Evolutionary conservation across 768 basidiomycete genomes (phyloP).

Genomic region (Pleurotus giganteus): DNA sequence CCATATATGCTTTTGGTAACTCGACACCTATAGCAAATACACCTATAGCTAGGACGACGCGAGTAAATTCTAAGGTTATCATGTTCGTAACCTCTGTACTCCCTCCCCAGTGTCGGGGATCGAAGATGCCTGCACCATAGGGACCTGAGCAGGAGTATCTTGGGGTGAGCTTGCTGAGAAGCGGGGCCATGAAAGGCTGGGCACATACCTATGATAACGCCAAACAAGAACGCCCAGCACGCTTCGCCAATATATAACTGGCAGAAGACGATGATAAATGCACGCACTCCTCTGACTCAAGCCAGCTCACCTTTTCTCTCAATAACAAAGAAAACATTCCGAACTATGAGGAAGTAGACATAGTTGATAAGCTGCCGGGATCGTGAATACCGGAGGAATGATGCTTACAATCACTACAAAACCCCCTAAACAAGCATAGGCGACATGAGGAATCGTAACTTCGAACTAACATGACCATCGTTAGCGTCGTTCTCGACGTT

Average conservation of each 20-base stretch:
- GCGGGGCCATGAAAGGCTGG: background rate
- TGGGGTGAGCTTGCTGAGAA: constrained; percentile 12
- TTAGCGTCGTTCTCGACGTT: background rate
- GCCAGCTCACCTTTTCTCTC: constrained; percentile 76
- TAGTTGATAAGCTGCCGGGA: background rate
- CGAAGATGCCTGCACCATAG: constrained; percentile 76
- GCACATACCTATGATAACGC: constrained; percentile 78
- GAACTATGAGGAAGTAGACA: constrained; percentile 48
- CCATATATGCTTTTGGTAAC: constrained; percentile 93
- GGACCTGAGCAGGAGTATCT: constrained; percentile 50
- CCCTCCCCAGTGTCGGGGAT: constrained; percentile 76
- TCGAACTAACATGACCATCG: constrained; percentile 33
- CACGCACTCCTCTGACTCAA: constrained; percentile 2
- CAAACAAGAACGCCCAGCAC: constrained; percentile 91
- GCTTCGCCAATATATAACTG: constrained; percentile 95
- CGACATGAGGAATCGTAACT: constrained; percentile 56
- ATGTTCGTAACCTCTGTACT: constrained; percentile 52
- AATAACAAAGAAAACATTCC: constrained; percentile 94
- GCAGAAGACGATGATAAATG: background rate
- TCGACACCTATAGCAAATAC: constrained; percentile 99
- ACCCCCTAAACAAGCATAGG: constrained; percentile 63
- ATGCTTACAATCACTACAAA: constrained; percentile 64
- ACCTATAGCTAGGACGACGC: constrained; percentile 92
- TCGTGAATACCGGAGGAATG: background rate
- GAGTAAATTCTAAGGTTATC: constrained; percentile 88